Base-by-base conservation (phyloP, 768 basidiomycete species). In the Russula dissimulans region DNA sequence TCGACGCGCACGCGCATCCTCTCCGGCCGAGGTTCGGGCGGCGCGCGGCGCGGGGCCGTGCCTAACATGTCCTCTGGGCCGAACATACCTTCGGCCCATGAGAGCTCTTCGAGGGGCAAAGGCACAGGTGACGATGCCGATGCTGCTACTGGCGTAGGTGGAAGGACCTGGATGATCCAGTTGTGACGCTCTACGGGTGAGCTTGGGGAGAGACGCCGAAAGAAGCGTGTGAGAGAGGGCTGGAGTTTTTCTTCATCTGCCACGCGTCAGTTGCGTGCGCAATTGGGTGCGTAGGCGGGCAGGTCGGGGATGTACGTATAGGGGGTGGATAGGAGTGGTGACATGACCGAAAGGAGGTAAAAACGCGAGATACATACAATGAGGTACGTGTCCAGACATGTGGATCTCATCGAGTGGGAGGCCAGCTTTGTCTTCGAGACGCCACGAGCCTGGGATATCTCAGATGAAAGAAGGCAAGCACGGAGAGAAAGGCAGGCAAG, bases 341-440 rank as follows among this genome's bases (percentile, higher is more conserved):
- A 7, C 5, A 36, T 36, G 34, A 36, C 48, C 2, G 59, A 15
- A 34, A 10, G 45, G 32, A 47, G 17, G 31, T 22, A 39, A 51
- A 26, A 15, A 26, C 22, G 22, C 22, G 22, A 26, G 31, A 18
- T 18, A 65, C 84, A 68, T 70, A 86, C 87, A 89, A 71, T 81
- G 81, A 17, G 88, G 86, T 42, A 90, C 89, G 67, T 84, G 74
- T 31, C 89, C 88, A 31, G 78, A 75, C 56, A 75, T 71, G 71
- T 91, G 88, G 45, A 90, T 89, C 56, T 88, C 83, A 56, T 88
- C 83, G 41, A 90, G 73, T 22, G 83, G 76, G 66, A 84, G 74
- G 7, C 88, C 90, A 56, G 87, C 80, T 73, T 90, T 90, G 71
- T 90, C 87, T 63, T 78, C 69, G 73, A 90, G 77, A 17, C 87